Percentiles rank a stretch among this genome's conserved stretches.
Evolutionary conservation across 108 stramenopile species (phyloP).

Genomic region (Hondaea fermentalgiana): DNA sequence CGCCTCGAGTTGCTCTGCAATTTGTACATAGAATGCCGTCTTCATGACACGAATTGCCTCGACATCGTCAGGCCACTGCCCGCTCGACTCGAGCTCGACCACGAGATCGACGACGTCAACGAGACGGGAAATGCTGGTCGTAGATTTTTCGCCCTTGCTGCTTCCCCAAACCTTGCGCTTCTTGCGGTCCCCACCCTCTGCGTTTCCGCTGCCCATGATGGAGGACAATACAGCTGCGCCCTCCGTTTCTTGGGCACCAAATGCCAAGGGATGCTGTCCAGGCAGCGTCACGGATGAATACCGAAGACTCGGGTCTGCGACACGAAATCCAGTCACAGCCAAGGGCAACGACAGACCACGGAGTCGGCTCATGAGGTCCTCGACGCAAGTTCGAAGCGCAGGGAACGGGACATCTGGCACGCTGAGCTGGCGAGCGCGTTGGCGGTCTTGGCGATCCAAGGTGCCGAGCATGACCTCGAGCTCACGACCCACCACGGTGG

Average conservation of each 20-base stretch:
- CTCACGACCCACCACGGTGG: neutral
- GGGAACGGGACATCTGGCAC: neutral
- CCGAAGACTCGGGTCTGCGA: neutral
- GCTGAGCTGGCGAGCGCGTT: neutral
- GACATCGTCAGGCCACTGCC: slow-evolving; percentile 3
- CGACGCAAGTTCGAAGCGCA: neutral
- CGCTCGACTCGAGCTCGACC: neutral
- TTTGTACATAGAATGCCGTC: slow-evolving; percentile 18
- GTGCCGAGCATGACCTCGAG: neutral
- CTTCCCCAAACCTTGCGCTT: neutral
- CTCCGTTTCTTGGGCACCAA: neutral
- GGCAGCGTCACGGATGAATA: neutral
- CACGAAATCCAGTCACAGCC: neutral
- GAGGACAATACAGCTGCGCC: neutral
- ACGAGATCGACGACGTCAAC: neutral
- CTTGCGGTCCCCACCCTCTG: neutral
- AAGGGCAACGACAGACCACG: neutral
- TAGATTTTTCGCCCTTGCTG: neutral
- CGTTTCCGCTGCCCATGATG: neutral
- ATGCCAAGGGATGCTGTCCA: neutral
- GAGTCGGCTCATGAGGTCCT: neutral
- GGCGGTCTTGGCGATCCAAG: neutral
- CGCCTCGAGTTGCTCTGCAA: neutral
- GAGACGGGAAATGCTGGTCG: neutral
- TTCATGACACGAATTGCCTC: neutral